Evolutionary conservation across 23 red algal genomes (phyloP), one percentile per base, ranked within the genome.

Genomic region (Porphyridium purpureum): DNA sequence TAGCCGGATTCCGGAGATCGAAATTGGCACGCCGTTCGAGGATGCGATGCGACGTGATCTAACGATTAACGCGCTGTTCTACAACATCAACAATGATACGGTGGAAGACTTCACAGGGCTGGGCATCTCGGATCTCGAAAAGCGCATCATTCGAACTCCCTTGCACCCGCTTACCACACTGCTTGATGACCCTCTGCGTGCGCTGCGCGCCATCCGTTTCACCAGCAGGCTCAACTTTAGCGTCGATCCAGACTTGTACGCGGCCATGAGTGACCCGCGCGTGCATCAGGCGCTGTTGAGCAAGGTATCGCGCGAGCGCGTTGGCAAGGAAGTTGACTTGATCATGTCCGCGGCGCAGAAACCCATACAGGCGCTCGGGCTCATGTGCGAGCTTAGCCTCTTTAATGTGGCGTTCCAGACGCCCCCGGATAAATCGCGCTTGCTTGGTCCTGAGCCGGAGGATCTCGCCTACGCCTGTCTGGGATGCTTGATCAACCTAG

Each of bases 21-120:
- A 26, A 21, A 80, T 85, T 2, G 88, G 88, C 22, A 85, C 88
- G 0, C 76, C 88, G 24, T 26, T 47, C 26, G 78, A 94, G 65
- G 88, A 94, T 57, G 77, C 88, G 24, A 46, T 79, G 55, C 58
- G 88, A 9, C 62, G 88, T 7, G 88, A 94, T 55, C 65, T 94
- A 24, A 94, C 88, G 8, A 94, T 94, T 31, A 94, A 94, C 44
- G 69, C 78, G 2, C 76, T 94, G 27, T 94, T 94, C 52, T 94
- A 94, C 76, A 94, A 94, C 70, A 66, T 94, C 22, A 72, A 84
- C 34, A 85, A 42, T 15, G 64, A 54, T 5, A 27, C 49, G 8
- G 49, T 94, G 17, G 88, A 94, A 29, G 88, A 94, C 49, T 94
- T 59, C 50, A 94, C 76, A 27, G 35, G 66, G 35, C 56, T 54